Evolutionary conservation across 192 early-diverging fungal genomes (phyloP), one percentile per base, ranked within the genome.

Genomic region (Rhizophagus sp.): DNA sequence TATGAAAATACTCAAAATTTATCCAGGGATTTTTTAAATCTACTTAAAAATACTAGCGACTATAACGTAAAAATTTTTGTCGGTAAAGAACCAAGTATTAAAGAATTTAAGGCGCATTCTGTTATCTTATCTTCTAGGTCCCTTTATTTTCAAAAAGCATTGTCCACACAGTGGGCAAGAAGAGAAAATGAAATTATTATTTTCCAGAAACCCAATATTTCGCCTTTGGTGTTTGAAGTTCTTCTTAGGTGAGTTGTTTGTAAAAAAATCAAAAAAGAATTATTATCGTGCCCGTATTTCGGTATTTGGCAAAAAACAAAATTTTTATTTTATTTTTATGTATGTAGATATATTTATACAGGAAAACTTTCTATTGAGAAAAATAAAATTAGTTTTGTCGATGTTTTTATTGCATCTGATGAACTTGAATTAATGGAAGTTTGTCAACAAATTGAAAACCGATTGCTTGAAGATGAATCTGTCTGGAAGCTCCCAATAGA

Each of bases 221-320:
- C 73, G 1, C 73, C 73, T 61, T 30, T 13, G 0, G 22, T 57
- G 5, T 57, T 74, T 33, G 30, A 74, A 34, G 10, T 74, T 33
- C 44, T 74, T 74, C 17, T 74, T 19, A 74, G 36, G 73, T 74
- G 57, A 74, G 73, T 57, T 73, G 34, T 36, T 36, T 36, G 1
- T 41, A 41, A 7, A 41, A 41, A 41, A 30, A 30, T 30, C 1
- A 30, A 30, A 30, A 30, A 30, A 30, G 30, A 30, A 41, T 41
- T 41, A 41, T 41, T 41, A 41, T 41, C 39, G 39, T n/a, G n/a
- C n/a, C n/a, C n/a, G n/a, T n/a, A n/a, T n/a, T n/a, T n/a, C n/a
- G 2, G 36, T 39, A 33, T 39, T 0, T 39, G 39, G 5, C 7
- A 41, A 41, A 41, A 52, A 57, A 7, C 19, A 0, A 57, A 19